Evolutionary conservation across 768 basidiomycete genomes (phyloP), one percentile per base, ranked within the genome.

Genomic region (Pilatotrama ljubarskyi): DNA sequence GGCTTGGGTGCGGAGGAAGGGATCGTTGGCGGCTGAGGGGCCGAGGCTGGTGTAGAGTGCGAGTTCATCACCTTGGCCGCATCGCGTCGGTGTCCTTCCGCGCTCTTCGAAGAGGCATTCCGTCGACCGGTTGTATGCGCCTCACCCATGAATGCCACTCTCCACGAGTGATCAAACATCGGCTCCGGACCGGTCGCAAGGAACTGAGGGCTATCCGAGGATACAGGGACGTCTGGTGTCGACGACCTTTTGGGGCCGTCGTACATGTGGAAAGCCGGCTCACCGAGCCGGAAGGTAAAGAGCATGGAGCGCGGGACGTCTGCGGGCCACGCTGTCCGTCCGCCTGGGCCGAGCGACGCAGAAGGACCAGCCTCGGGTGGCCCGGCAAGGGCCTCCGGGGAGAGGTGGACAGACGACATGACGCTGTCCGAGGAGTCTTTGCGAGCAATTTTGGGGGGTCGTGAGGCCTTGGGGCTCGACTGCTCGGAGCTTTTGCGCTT

Each of bases 271-370:
- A 40, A 44, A 2, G 54, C 9, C 9, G 53, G 40, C 14, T 36
- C 3, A 17, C 18, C 35, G 2, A 51, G 49, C 15, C 49, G 49
- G 54, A 61, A 61, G 24, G 20, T 55, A 25, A 51, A 50, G 6
- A 61, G 53, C 60, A 61, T 61, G 14, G 60, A 56, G 24, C 60
- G 54, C 11, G 60, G 60, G 18, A 61, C 60, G 10, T 61, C 54
- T 2, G 48, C 6, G 9, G 60, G 60, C 54, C 48, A 47, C 53
- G 44, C 41, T 13, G 49, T 61, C 2, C 55, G 55, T 7, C 26
- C 40, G 14, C 26, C 35, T 0, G 50, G 8, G 7, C 13, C 17
- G 32, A 20, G 13, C 20, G 13, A 9, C 2, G 13, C 44, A 13
- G 44, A 11, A 24, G 29, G 6, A n/a, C 32, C 36, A 9, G 20